Conservation (phyloP, 148 eudicot genomes). For the Nepenthes gracilis region DNA sequence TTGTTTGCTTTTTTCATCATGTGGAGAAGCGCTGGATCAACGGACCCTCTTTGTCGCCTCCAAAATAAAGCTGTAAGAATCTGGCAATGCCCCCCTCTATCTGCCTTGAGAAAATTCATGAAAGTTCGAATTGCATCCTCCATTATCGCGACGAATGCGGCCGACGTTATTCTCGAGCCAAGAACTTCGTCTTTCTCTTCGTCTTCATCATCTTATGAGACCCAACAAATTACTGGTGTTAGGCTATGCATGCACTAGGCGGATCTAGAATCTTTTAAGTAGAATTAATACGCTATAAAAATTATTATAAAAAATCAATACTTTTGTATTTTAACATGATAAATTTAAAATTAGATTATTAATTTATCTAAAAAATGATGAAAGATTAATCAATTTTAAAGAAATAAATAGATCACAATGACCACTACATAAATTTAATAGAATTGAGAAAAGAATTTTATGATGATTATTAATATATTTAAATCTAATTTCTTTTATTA, state of each 20-base stretch:
- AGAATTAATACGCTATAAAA: too few species aligned
- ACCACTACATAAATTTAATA: too few species aligned
- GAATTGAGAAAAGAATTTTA: too few species aligned
- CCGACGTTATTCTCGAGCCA: constrained; percentile 58
- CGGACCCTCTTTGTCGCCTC: constrained; percentile 30
- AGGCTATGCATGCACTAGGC: not conserved
- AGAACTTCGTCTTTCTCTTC: constrained; percentile 40
- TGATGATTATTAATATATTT: too few species aligned
- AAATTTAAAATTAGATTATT: too few species aligned
- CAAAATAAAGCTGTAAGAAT: constrained; percentile 36
- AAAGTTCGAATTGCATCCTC: constrained; percentile 77
- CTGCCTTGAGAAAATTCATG: constrained; percentile 82
- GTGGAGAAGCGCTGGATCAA: constrained; percentile 53
- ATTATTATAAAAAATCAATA: too few species aligned
- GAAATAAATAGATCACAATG: too few species aligned
- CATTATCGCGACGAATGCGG: constrained; percentile 44
- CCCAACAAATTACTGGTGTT: not conserved
- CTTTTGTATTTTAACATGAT: too few species aligned
- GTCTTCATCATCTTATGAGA: constrained; percentile 43
- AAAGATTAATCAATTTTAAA: too few species aligned
- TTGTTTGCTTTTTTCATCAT: constrained; percentile 45
- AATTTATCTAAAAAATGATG: too few species aligned
- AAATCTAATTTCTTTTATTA: too few species aligned
- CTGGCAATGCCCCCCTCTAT: constrained; percentile 50
- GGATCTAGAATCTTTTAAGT: too few species aligned